phyloP scores from a whole-genome alignment of 257 asterid genomes.

The Jasminum sambac region DNA sequence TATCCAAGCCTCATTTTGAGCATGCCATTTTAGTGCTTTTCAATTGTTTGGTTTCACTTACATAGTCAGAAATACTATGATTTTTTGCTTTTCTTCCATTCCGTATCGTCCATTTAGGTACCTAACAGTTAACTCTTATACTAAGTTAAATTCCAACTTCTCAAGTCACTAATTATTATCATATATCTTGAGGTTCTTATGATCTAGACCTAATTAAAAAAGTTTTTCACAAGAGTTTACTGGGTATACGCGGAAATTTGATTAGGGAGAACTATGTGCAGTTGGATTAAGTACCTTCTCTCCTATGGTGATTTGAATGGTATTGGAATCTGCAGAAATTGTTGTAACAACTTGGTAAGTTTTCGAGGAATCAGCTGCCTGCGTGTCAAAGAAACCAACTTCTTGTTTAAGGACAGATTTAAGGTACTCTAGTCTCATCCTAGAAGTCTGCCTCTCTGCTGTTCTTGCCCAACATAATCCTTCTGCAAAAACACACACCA shows the following conservation, averaged over 20 bases:
- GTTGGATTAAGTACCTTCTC: slow-evolving; percentile 58
- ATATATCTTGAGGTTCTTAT: no score
- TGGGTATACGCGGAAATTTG: not conserved
- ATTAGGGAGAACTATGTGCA: not conserved
- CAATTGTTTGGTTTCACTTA: not conserved
- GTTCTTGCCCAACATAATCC: slow-evolving; percentile 95
- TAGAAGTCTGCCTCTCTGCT: slow-evolving; percentile 84
- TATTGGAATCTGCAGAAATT: slow-evolving; percentile 63
- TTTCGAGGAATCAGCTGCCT: slow-evolving; percentile 68
- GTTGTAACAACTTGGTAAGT: slow-evolving; percentile 72
- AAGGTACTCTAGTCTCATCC: slow-evolving; percentile 87
- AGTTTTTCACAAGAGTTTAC: no score
- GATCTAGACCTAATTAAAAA: no score
- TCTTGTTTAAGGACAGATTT: slow-evolving; percentile 76
- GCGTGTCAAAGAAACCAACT: slow-evolving; percentile 82
- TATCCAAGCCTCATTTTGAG: not conserved
- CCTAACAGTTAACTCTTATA: not conserved
- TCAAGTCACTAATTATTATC: no score
- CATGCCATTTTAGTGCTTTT: not conserved
- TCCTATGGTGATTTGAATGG: slow-evolving; percentile 69
- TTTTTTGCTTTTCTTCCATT: not conserved
- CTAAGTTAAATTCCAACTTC: no score
- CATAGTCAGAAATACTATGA: not conserved
- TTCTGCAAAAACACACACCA: slow-evolving; percentile 41
- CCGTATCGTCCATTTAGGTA: not conserved